A percentile compares a stretch with the other conserved stretches of the same genome.
Evolutionary conservation across 2,329 filamentous ascomycete genomes (phyloP).

Genomic region (Aspergillus ibericus): DNA sequence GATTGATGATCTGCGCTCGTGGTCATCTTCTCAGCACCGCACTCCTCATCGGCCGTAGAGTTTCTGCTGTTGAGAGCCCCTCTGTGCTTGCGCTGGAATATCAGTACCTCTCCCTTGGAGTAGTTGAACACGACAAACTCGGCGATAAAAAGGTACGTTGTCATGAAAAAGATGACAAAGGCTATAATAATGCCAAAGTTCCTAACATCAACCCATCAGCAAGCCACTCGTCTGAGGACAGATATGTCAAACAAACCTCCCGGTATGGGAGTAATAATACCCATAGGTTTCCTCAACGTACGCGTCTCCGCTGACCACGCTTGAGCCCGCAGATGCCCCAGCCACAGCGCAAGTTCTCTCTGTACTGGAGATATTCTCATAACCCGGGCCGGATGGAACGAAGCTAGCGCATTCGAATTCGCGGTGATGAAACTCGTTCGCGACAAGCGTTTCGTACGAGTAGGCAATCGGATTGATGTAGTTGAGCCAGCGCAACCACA

Average conservation of each 20-base stretch:
- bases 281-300: constrained; percentile 56
- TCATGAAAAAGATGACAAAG: constrained; percentile 60
- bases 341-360: constrained; percentile 53
- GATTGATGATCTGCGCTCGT: neutral
- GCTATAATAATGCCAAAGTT: constrained; percentile 68
- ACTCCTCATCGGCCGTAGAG: neutral
- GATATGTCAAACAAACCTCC: constrained; percentile 41
- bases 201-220: neutral
- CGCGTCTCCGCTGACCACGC: constrained; percentile 58
- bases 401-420: constrained; percentile 53
- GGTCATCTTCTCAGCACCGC: neutral
- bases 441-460: constrained; percentile 73
- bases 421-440: constrained; percentile 72
- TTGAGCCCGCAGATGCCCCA: constrained; percentile 55
- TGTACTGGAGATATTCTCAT: constrained; percentile 39
- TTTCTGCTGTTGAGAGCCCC: neutral
- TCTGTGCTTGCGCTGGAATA: constrained; percentile 13
- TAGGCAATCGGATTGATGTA: constrained; percentile 77
- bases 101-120: constrained; percentile 13
- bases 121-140: constrained; percentile 46
- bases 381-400: constrained; percentile 37
- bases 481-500: constrained; percentile 77
- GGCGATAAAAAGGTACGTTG: constrained; percentile 53
- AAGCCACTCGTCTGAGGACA: neutral
- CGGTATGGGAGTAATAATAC: constrained; percentile 60